Evolutionary conservation across 768 basidiomycete species (phyloP).

Genomic region (Sporobolomyces phaffii): DNA sequence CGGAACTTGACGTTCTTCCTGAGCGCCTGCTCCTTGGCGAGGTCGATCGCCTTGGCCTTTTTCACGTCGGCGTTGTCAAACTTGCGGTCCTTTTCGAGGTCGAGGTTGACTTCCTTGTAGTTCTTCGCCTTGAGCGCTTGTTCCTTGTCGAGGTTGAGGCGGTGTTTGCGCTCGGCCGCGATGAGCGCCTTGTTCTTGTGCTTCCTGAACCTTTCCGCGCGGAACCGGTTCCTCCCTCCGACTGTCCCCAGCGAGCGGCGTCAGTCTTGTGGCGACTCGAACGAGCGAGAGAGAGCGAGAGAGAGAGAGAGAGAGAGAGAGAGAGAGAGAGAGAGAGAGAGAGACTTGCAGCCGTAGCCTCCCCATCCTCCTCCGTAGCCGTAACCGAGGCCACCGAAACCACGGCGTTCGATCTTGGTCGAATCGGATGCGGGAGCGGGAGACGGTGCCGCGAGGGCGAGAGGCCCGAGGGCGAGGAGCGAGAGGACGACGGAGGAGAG

Average conservation of each 20-base stretch:
- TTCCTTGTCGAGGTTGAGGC: constrained; percentile 6
- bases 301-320: neutral
- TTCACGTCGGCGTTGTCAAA: neutral
- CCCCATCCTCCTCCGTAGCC: neutral
- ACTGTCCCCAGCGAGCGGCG: neutral
- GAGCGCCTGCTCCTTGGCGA: constrained; percentile 1
- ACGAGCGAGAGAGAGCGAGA: too few species aligned
- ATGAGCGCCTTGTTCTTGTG: constrained; percentile 4
- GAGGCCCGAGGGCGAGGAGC: neutral
- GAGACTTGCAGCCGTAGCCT: neutral
- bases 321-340: neutral
- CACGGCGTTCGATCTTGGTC: neutral
- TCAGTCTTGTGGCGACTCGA: too few species aligned
- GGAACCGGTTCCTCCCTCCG: neutral
- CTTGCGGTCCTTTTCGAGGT: neutral
- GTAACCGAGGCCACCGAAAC: neutral
- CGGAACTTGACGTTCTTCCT: neutral
- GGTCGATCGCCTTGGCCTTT: neutral
- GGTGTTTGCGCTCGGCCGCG: constrained; percentile 1
- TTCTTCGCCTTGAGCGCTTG: constrained; percentile 6
- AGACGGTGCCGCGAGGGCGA: neutral
- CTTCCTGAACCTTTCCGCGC: neutral
- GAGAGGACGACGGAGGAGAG: neutral
- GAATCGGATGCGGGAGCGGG: neutral
- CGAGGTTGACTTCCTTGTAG: constrained; percentile 1